phyloP scores from a whole-genome alignment of 148 eudicot genomes.

The Fagopyrum tataricum region DNA sequence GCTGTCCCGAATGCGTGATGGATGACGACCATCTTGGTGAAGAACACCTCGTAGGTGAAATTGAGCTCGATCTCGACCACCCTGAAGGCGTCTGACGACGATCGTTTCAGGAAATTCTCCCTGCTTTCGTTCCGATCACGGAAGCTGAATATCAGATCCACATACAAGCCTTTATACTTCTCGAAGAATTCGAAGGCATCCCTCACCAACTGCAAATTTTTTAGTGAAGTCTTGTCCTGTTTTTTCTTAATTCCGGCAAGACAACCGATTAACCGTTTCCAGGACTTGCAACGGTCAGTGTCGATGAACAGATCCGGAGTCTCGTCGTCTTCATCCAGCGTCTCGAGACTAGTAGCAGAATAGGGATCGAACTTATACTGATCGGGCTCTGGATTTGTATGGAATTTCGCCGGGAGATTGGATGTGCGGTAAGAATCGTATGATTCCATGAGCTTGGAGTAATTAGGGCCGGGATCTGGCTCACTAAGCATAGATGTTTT shows the following conservation, averaged over 20 bases:
- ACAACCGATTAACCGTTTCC: not conserved
- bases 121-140: slow-evolving; percentile 31
- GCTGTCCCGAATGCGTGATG: slow-evolving; percentile 17
- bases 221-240: not conserved
- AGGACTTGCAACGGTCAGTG: not conserved
- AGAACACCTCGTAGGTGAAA: slow-evolving; percentile 39
- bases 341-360: not conserved
- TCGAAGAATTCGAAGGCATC: slow-evolving; percentile 25
- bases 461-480: slow-evolving; percentile 40
- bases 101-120: slow-evolving; percentile 27
- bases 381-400: slow-evolving; percentile 24
- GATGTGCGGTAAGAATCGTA: slow-evolving; percentile 26
- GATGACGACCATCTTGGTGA: slow-evolving; percentile 35
- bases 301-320: not conserved
- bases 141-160: slow-evolving; percentile 42
- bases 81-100: slow-evolving; percentile 34
- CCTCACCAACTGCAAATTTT: slow-evolving; percentile 22
- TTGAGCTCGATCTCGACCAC: slow-evolving; percentile 48
- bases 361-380: not conserved
- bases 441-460: slow-evolving; percentile 39
- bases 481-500: slow-evolving; percentile 26
- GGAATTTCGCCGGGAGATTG: slow-evolving; percentile 23
- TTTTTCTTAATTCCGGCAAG: not conserved
- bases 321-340: not conserved
- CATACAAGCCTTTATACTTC: slow-evolving; percentile 41